These are phyloP conservation scores for Cystobasidium sp. DNA, from an alignment of 1,284 basidiomycete species.

Conservation along the genomic window DNA sequence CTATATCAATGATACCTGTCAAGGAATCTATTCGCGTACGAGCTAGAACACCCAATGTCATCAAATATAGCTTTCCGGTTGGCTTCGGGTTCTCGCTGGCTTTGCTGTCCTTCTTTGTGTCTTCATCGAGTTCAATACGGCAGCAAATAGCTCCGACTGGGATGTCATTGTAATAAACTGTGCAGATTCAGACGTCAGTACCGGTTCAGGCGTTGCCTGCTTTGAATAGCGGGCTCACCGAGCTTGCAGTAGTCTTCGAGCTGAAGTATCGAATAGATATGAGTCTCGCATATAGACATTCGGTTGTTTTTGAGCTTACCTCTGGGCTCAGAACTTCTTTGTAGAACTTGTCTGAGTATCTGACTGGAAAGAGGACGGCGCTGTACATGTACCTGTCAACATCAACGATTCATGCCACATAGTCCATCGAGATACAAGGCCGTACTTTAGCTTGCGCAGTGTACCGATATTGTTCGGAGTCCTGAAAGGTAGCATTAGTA, in stretches of 20 bases:
- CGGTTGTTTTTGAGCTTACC: not conserved
- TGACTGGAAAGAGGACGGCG: slow-evolving; percentile 49
- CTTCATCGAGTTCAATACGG: slow-evolving; percentile 52
- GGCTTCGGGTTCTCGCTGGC: slow-evolving; percentile 29
- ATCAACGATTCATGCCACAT: not conserved
- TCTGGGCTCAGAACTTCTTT: slow-evolving; percentile 44
- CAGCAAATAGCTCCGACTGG: slow-evolving; percentile 57
- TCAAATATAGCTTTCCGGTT: slow-evolving; percentile 56
- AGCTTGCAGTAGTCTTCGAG: slow-evolving; percentile 51
- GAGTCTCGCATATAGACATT: not conserved
- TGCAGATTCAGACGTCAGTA: not conserved
- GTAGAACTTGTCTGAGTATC: slow-evolving; percentile 52
- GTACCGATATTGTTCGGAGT: slow-evolving; percentile 52
- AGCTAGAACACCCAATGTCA: slow-evolving; percentile 58
- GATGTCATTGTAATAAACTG: slow-evolving; percentile 58
- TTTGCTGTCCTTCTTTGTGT: not conserved
- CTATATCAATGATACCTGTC: not conserved
- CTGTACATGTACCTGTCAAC: slow-evolving; percentile 10
- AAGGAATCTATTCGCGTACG: slow-evolving; percentile 16
- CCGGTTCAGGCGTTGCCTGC: not conserved
- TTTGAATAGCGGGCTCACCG: slow-evolving; percentile 14
- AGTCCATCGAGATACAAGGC: not conserved
- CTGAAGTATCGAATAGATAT: slow-evolving; percentile 22
- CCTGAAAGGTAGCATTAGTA: slow-evolving; percentile 6
- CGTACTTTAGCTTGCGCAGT: slow-evolving; percentile 50